Evolutionary conservation across 192 early-diverging fungal genomes (phyloP), one percentile per base, ranked within the genome.

Genomic region (Gigaspora rosea): DNA sequence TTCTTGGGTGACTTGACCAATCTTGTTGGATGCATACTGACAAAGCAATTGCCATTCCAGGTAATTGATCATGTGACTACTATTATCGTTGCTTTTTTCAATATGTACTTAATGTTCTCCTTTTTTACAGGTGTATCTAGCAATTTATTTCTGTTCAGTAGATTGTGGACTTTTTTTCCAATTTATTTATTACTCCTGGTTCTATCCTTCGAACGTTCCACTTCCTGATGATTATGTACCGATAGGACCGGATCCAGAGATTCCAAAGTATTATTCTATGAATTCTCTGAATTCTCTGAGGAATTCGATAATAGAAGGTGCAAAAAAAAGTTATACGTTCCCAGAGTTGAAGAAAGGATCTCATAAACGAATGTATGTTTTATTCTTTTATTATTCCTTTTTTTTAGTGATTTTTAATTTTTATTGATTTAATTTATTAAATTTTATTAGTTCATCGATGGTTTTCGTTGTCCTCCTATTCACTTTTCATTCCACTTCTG

Each of bases 21-120:
- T 78, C 78, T 94, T 5, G 75, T 91, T 56, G 94, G 92, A 13
- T 89, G 91, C 32, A 56, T 94, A 20, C 75, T 92, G 46, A 92
- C 93, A 41, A 68, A 88, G 8, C 94, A 94, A 78, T 87, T 90
- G n/a, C 82, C 85, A n/a, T 95, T 95, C 74, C 94, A 95, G 82
- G 87, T 88, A 49, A 46, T 59, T 47, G 22, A 78, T 50, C 48
- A 71, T 41, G 57, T 68, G 51, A 61, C 78, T 78, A 41, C 73
- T 13, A 52, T 1, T 52, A 52, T 52, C 9, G 51, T 52, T 52
- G 15, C 0, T 15, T 56, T 5, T 18, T 18, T 18, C 18, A 56
- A 18, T 56, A 15, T 15, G 4, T 56, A 3, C 4, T 12, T 56
- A 15, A 15, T 15, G 18, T 18, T 80, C 4, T 33, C 15, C 33